Percentiles rank a stretch among this genome's conserved stretches.
Evolutionary conservation across 352 stramenopile genomes (phyloP).

Genomic region (Pythium vanterpoolii): DNA sequence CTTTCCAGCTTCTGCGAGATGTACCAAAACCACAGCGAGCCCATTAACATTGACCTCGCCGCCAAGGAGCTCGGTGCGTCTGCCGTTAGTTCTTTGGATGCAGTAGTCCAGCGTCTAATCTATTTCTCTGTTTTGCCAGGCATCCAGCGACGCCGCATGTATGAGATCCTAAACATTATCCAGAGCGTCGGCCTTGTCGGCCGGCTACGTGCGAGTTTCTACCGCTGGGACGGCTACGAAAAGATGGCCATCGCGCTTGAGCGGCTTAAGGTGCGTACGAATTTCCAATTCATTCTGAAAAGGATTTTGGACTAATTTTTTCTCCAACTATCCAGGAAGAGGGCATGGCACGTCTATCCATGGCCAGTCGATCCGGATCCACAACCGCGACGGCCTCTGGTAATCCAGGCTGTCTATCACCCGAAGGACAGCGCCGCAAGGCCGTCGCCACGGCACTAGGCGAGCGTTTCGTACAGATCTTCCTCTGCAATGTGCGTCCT

Average conservation of each 20-base stretch:
- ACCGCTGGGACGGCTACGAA: constrained; percentile 32
- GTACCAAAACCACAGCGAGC: constrained; percentile 30
- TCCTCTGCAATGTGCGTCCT: constrained; percentile 32
- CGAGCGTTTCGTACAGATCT: constrained; percentile 37
- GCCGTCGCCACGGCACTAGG: constrained; percentile 32
- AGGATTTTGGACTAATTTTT: not conserved
- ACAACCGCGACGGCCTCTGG: not conserved
- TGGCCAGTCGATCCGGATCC: constrained; percentile 2
- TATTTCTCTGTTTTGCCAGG: constrained; percentile 12
- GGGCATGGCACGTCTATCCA: constrained; percentile 19
- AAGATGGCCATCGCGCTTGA: constrained; percentile 29
- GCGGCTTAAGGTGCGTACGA: constrained; percentile 25
- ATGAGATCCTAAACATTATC: constrained; percentile 45
- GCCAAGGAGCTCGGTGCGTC: constrained; percentile 29
- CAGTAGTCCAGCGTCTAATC: not conserved
- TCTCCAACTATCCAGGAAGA: constrained; percentile 20
- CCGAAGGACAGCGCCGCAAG: constrained; percentile 26
- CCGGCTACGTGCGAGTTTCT: constrained; percentile 29
- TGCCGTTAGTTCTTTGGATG: not conserved
- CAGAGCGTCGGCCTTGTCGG: constrained; percentile 35
- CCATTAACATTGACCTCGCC: constrained; percentile 36
- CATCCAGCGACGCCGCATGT: constrained; percentile 34
- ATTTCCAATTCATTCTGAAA: not conserved
- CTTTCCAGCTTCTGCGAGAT: constrained; percentile 31
- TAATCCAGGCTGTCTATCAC: constrained; percentile 8